These are phyloP conservation scores for Hymenoscyphus linearis DNA, from an alignment of 2,329 filamentous ascomycete species.

Conservation along the genomic window DNA sequence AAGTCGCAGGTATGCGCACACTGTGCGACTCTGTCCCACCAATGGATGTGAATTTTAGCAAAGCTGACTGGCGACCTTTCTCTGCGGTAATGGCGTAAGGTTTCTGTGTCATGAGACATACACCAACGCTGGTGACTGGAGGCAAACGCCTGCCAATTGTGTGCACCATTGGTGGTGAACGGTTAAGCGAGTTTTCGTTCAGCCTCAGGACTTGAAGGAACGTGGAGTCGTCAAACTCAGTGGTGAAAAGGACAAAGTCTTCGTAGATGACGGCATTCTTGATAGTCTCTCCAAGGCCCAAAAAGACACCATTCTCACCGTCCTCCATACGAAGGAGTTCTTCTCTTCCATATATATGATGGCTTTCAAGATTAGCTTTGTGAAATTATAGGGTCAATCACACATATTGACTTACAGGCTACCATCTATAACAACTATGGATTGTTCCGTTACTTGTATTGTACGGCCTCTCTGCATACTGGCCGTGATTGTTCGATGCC, in stretches of 20 bases:
- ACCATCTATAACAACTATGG: slow-evolving; percentile 23
- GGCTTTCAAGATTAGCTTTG: slow-evolving; percentile 6
- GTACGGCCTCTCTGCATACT: slow-evolving; percentile 35
- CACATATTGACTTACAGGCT: not conserved
- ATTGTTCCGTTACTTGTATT: slow-evolving; percentile 50
- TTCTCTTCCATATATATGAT: slow-evolving; percentile 9
- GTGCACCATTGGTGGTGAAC: slow-evolving; percentile 7
- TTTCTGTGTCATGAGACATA: slow-evolving; percentile 10
- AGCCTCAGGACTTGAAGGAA: slow-evolving; percentile 20
- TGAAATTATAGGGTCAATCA: not conserved
- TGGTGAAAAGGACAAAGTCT: slow-evolving; percentile 23
- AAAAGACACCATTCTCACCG: not conserved
- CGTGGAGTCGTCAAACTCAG: slow-evolving; percentile 10
- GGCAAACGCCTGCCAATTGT: slow-evolving; percentile 16
- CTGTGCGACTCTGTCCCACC: slow-evolving; percentile 1
- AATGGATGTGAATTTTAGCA: slow-evolving; percentile 19
- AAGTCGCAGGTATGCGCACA: slow-evolving; percentile 11
- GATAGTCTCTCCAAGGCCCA: slow-evolving; percentile 17
- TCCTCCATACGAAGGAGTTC: slow-evolving; percentile 12
- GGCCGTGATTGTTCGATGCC: slow-evolving; percentile 47
- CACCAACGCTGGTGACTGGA: slow-evolving; percentile 17
- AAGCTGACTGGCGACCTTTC: slow-evolving; percentile 11
- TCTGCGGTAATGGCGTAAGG: slow-evolving; percentile 21
- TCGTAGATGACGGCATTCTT: slow-evolving; percentile 23
- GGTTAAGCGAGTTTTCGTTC: slow-evolving; percentile 2